Conservation (phyloP, 2,329 filamentous ascomycete genomes). For the Botrytis aclada region DNA sequence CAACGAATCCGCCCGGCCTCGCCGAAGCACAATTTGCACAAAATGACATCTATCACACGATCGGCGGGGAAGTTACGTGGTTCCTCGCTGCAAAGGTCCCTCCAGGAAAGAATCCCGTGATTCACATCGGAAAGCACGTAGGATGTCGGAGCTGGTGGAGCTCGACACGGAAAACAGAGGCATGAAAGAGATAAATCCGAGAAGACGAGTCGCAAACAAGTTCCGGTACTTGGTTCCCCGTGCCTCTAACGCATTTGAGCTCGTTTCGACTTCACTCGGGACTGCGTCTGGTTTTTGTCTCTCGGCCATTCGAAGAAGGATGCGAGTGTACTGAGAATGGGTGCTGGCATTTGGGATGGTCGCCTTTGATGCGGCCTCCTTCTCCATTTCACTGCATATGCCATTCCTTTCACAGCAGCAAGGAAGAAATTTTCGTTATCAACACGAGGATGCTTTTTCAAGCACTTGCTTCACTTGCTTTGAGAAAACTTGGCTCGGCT, state of each 20-base stretch:
- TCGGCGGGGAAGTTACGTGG: background rate
- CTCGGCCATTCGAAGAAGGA: background rate
- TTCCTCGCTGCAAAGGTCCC: background rate
- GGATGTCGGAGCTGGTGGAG: background rate
- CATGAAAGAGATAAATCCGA: background rate
- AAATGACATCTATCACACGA: background rate
- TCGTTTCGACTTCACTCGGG: background rate
- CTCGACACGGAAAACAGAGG: background rate
- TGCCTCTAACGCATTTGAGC: background rate
- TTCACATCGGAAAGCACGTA: background rate
- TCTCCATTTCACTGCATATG: constrained; percentile 15
- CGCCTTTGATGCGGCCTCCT: background rate
- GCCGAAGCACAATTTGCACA: background rate
- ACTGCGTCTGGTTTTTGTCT: background rate
- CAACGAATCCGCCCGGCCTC: background rate
- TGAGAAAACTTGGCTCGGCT: background rate
- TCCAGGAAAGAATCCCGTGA: constrained; percentile 13
- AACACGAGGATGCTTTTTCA: background rate
- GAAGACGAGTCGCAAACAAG: background rate
- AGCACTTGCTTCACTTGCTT: background rate
- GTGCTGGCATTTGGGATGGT: background rate
- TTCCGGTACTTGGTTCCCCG: background rate
- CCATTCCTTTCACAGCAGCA: constrained; percentile 9
- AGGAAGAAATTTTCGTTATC: background rate
- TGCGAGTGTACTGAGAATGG: background rate